phyloP scores from a whole-genome alignment of 1,284 basidiomycete species.

The Ceratobasidium sp. region DNA sequence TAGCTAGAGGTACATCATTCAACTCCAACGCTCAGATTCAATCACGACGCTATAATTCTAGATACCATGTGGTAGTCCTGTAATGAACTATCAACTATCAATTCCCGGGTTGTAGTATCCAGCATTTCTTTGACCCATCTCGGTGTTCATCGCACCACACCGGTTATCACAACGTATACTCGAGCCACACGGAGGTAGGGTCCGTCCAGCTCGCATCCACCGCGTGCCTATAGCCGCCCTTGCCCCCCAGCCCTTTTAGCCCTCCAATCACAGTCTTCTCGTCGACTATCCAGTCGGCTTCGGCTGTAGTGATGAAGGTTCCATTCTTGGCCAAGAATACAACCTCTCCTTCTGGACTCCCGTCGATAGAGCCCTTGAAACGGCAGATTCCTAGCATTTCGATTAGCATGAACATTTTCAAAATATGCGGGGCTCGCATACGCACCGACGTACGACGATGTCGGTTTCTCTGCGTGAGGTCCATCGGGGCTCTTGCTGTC shows the following conservation, averaged over 20 bases:
- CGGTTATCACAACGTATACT: constrained; percentile 12
- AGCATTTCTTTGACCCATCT: too few species aligned
- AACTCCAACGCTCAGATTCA: too few species aligned
- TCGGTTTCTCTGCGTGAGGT: constrained; percentile 23
- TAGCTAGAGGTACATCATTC: too few species aligned
- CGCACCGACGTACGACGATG: too few species aligned
- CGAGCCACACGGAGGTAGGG: too few species aligned
- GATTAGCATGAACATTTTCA: neutral
- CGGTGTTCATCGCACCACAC: too few species aligned
- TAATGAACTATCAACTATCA: too few species aligned
- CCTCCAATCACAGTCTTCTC: constrained; percentile 44
- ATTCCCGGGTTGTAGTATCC: too few species aligned
- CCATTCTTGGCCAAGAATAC: constrained; percentile 44
- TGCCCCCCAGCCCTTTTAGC: constrained; percentile 45
- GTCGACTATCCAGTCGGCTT: constrained; percentile 46
- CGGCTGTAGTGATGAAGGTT: constrained; percentile 20
- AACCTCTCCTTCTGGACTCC: constrained; percentile 46
- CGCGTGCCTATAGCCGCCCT: constrained; percentile 47
- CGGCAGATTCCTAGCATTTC: constrained; percentile 16
- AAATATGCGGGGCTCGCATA: neutral
- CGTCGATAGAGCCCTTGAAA: constrained; percentile 46
- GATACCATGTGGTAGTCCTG: too few species aligned
- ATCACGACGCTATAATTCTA: too few species aligned
- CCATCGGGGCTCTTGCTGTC: constrained; percentile 28
- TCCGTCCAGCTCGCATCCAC: too few species aligned